Evolutionary conservation across 805 yeast species (phyloP), one percentile per base, ranked within the genome.

Genomic region (Kodamaea neixiangensis): DNA sequence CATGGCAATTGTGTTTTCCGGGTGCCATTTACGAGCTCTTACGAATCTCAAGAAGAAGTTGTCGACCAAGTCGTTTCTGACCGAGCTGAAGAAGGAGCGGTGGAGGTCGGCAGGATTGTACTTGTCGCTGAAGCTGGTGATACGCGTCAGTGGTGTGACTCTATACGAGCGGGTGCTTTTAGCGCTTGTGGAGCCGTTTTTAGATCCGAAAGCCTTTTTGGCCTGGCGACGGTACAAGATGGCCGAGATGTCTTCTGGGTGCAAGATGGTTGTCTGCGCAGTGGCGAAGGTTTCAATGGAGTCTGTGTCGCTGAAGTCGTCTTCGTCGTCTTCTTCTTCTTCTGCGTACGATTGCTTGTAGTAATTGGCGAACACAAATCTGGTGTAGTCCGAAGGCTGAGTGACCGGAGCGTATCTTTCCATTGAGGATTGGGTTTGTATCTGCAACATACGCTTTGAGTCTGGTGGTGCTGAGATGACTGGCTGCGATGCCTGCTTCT

Each of bases 21-120:
- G 76, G 56, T 87, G 82, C 85, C 90, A 90, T 69, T 90, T 90
- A 69, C 97, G 83, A 35, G 97, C 97, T 58, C 96, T 78, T 20
- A 89, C 69, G 61, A 86, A 92, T 60, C 96, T 79, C 61, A 92
- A 75, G 25, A 89, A 46, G 57, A 85, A 68, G 59, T 87, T 86
- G 67, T 94, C 99, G 2, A 96, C 87, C 44, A 85, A 77, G 65
- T 93, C 98, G 39, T 83, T 79, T 69, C 93, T 83, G 46, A 83
- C 34, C 61, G 76, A 84, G 75, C 40, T 71, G 64, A 86, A 87
- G 81, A 62, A 84, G 75, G 55, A 78, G 76, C 7, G 22, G 54
- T 81, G 80, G 7, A 83, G 61, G 17, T 74, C 76, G 18, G 74
- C 75, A 0, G 86, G 80, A 19, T 82, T 75, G 52, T 84, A 66